Base-by-base conservation (phyloP, 1,284 basidiomycete genomes). In the Malassezia sympodialis region DNA sequence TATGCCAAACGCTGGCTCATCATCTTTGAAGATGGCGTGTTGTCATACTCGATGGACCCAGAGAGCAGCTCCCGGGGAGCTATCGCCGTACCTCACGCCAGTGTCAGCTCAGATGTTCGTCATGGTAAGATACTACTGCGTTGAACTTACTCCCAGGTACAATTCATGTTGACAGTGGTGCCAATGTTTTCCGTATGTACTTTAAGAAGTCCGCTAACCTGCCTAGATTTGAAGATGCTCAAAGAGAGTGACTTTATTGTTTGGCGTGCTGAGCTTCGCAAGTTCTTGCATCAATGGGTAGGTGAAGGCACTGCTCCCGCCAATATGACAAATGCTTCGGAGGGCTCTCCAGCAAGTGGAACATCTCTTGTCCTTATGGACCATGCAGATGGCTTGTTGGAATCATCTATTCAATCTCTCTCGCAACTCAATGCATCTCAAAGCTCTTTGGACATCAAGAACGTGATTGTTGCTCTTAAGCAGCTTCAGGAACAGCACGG, bases 1-100 rank as follows among this genome's bases (percentile, higher is more conserved):
- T 74, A 74, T 31, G 72, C 72, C 49, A 72, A 71, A 53, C 65
- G 72, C 32, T 74, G 62, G 59, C 67, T 74, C 26, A 58, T 68
- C 23, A 65, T 74, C 7, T 67, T 64, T 48, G 58, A 55, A 28
- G 56, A 74, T 40, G 72, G 72, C 41, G 59, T 63, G 21, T 65
- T 74, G 44, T 66, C 67, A 14, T 74, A 74, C 44, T 47, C 69
- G 0, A 50, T 68, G 41, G 43, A 51, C 26, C 68, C 68, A 24
- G 69, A 71, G 35, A 72, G 71, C 52, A 34, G 53, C 0, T 60
- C 64, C 10, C 60, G 72, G n/a, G 70, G 71, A 45, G 53, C 61
- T 19, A 72, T 74, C 51, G 70, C 69, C 32, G 69, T 74, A 45
- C 65, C 67, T 1, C 68, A 71, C 51, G 72, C 72, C 10, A 68